phyloP scores from a whole-genome alignment of 1,284 basidiomycete species.

The Rugosomyces carneus region DNA sequence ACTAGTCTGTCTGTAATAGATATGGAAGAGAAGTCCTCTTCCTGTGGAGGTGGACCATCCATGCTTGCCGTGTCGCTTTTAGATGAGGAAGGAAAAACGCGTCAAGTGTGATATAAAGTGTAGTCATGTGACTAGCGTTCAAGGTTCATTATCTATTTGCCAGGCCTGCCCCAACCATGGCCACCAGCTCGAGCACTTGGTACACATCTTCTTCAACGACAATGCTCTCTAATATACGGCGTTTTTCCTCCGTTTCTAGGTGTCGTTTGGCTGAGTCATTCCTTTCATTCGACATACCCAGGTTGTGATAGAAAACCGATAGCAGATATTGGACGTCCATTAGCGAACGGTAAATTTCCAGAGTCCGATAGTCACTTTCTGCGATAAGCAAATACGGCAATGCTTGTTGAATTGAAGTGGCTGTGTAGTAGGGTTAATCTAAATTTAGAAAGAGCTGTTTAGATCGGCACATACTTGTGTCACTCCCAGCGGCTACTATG shows the following conservation, averaged over 20 bases:
- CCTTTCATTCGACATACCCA: slow-evolving; percentile 48
- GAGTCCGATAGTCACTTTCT: slow-evolving; percentile 51
- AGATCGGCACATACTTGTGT: slow-evolving; percentile 24
- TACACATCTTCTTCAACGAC: slow-evolving; percentile 47
- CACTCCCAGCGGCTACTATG: slow-evolving; percentile 45
- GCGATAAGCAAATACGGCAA: slow-evolving; percentile 56
- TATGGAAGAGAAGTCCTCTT: slow-evolving; percentile 89
- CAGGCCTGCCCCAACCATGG: slow-evolving; percentile 50
- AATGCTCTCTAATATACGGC: slow-evolving; percentile 33
- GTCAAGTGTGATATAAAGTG: slow-evolving; percentile 10
- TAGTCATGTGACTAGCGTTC: slow-evolving; percentile 14
- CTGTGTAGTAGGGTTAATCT: slow-evolving; percentile 19
- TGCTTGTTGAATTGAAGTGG: slow-evolving; percentile 46
- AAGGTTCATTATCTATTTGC: slow-evolving; percentile 33
- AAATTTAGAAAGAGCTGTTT: not conserved
- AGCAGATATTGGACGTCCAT: slow-evolving; percentile 66
- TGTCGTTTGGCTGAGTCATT: slow-evolving; percentile 50
- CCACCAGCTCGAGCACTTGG: slow-evolving; percentile 53
- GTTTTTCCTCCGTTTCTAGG: slow-evolving; percentile 35
- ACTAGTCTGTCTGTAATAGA: slow-evolving; percentile 78
- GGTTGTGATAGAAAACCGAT: slow-evolving; percentile 65
- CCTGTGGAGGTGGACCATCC: slow-evolving; percentile 86
- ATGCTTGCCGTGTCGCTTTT: slow-evolving; percentile 35
- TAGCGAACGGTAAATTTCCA: slow-evolving; percentile 54
- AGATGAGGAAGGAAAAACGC: slow-evolving; percentile 13